phyloP scores from a whole-genome alignment of 2,329 filamentous ascomycete genomes.

The Didymella sp. region DNA sequence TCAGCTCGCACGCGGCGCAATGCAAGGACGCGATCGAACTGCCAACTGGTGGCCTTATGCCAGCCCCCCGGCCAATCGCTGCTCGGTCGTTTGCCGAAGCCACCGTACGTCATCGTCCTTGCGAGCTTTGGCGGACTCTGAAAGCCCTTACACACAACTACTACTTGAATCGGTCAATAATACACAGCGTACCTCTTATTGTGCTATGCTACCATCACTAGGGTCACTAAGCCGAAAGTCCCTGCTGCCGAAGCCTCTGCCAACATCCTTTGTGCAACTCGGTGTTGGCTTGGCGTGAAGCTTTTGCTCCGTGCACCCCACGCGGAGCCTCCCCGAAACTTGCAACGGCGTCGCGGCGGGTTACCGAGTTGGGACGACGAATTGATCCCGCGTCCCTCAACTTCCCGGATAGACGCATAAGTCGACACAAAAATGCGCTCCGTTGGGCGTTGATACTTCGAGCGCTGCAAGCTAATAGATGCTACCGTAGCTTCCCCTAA shows the following conservation, averaged over 20 bases:
- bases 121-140: not conserved
- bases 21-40: not conserved
- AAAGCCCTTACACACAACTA: too few species aligned
- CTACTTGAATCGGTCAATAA: too few species aligned
- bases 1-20: not conserved
- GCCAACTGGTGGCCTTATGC: slow-evolving; percentile 1
- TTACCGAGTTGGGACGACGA: slow-evolving; percentile 5
- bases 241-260: not conserved
- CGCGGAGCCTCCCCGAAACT: slow-evolving; percentile 11
- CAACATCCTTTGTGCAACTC: not conserved
- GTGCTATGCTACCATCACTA: too few species aligned
- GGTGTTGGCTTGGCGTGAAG: slow-evolving; percentile 3
- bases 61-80: slow-evolving; percentile 7
- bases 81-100: too few species aligned
- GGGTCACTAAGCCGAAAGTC: too few species aligned
- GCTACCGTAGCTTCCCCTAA: not conserved
- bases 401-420: slow-evolving; percentile 1
- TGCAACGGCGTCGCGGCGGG: slow-evolving; percentile 4
- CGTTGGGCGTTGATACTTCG: not conserved
- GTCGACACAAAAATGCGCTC: not conserved
- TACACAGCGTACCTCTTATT: too few species aligned
- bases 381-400: not conserved
- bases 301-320: slow-evolving; percentile 2
- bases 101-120: not conserved
- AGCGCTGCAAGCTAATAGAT: not conserved